A percentile compares a stretch with the other conserved stretches of the same genome.
Evolutionary conservation across 352 stramenopile genomes (phyloP).

Genomic region (Blastocystis sp.): DNA sequence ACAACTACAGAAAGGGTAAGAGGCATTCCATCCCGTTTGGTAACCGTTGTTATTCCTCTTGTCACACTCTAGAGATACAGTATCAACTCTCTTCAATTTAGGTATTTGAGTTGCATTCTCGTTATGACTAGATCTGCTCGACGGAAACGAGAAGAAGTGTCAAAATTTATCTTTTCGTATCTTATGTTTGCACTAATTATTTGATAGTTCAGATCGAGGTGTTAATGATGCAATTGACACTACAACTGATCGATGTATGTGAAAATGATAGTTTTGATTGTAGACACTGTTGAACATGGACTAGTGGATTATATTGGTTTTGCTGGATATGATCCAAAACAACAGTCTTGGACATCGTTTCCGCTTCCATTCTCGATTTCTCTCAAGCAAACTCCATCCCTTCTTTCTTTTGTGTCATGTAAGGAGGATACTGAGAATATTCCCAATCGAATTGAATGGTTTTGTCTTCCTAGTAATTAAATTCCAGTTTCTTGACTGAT

Average conservation of each 20-base stretch:
- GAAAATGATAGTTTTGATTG: not conserved
- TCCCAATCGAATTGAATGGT: constrained; percentile 33
- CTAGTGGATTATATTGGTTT: constrained; percentile 35
- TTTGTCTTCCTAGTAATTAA: constrained; percentile 29
- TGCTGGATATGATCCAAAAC: not conserved
- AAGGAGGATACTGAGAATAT: not conserved
- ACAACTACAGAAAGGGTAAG: not conserved
- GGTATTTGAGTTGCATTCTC: not conserved
- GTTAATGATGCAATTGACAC: constrained; percentile 1
- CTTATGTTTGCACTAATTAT: not conserved
- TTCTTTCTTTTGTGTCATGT: not conserved
- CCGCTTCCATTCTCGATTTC: constrained; percentile 32
- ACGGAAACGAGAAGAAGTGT: constrained; percentile 16
- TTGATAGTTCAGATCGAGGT: not conserved
- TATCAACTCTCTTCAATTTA: not conserved
- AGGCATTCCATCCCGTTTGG: not conserved
- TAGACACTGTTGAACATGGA: constrained; percentile 2
- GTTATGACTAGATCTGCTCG: not conserved
- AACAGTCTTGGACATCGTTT: not conserved
- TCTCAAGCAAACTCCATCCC: not conserved
- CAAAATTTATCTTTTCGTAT: constrained; percentile 31
- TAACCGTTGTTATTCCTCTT: not conserved
- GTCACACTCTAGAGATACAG: not conserved
- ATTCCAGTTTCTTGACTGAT: not conserved
- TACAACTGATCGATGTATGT: not conserved